These are phyloP conservation scores for Dispira parvispora DNA, from an alignment of 192 early-diverging fungal genomes.

Conservation along the genomic window DNA sequence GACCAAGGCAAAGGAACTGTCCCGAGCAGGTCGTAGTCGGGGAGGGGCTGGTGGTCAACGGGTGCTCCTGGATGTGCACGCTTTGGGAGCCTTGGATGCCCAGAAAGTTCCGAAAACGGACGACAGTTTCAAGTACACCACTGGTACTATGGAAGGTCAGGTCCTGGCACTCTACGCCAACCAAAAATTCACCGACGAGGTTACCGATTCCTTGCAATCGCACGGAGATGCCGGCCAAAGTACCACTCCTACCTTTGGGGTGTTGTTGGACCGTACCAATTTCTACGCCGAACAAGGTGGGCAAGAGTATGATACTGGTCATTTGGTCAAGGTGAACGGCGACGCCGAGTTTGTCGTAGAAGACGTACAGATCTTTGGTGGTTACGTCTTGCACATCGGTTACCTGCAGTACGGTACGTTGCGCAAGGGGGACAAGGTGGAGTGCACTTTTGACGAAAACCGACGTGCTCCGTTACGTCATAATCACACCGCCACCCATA, in stretches of 20 bases:
- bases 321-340: constrained; percentile 27
- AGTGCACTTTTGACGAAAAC: constrained; percentile 21
- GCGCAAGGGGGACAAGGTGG: constrained; percentile 19
- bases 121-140: constrained; percentile 17
- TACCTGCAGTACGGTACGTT: constrained; percentile 81
- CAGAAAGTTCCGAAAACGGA: constrained; percentile 60
- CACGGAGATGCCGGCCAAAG: constrained; percentile 26
- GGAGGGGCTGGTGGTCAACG: constrained; percentile 20
- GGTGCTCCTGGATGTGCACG: neutral
- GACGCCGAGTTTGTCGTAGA: constrained; percentile 69
- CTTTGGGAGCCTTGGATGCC: constrained; percentile 68
- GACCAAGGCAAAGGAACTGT: constrained; percentile 24
- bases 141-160: constrained; percentile 27
- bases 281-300: constrained; percentile 32
- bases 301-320: constrained; percentile 14
- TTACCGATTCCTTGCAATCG: constrained; percentile 32
- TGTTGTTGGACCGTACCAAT: constrained; percentile 27
- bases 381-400: constrained; percentile 91
- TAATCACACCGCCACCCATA: constrained; percentile 40
- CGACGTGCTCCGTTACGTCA: constrained; percentile 26
- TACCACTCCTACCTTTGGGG: constrained; percentile 19
- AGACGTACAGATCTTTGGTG: constrained; percentile 82
- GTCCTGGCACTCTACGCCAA: constrained; percentile 11
- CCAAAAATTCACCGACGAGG: constrained; percentile 39
- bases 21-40: constrained; percentile 26